Evolutionary conservation across 352 stramenopile species (phyloP), one percentile per base, ranked within the genome.

Genomic region (Globisporangium nagaii): DNA sequence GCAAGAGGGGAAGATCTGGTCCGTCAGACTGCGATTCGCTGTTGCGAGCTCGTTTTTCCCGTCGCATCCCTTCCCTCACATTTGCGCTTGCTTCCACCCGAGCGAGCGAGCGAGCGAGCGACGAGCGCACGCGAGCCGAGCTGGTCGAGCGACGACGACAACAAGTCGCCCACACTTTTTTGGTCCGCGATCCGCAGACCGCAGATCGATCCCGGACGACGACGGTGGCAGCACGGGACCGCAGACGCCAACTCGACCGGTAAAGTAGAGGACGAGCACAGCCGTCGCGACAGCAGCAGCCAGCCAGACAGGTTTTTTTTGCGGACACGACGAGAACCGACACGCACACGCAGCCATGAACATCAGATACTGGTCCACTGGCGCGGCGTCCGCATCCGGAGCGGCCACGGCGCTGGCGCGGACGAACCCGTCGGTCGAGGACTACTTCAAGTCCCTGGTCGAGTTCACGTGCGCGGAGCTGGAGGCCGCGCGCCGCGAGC

Each of bases 371-470:
- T 59, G 53, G 53, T 46, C 53, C 25, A 41, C 28, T 15, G 19
- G 40, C 20, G 34, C 53, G 32, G 22, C 53, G 17, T 36, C 53
- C 9, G 22, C 42, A 4, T 36, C 41, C 3, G 31, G 24, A n/a
- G 43, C 31, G 2, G 40, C 51, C 11, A 28, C 37, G 13, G 28
- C 39, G 15, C 8, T 31, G 7, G 36, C 34, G 10, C 2, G 22
- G 2, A 32, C 0, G 9, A 32, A n/a, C 15, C 30, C 53, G n/a
- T 19, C 53, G 2, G 53, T 50, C 15, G 41, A 51, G 24, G 53
- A 59, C 41, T 42, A 59, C 32, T 59, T 59, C 31, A 59, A 49
- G 30, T 22, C 53, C 24, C 31, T 59, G 1, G 53, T 59, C 22
- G 53, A 59, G 32, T 32, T 53, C 41, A 59, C 40, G 53, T 43